phyloP scores from a whole-genome alignment of 768 basidiomycete genomes.

The Favolaschia claudopus region DNA sequence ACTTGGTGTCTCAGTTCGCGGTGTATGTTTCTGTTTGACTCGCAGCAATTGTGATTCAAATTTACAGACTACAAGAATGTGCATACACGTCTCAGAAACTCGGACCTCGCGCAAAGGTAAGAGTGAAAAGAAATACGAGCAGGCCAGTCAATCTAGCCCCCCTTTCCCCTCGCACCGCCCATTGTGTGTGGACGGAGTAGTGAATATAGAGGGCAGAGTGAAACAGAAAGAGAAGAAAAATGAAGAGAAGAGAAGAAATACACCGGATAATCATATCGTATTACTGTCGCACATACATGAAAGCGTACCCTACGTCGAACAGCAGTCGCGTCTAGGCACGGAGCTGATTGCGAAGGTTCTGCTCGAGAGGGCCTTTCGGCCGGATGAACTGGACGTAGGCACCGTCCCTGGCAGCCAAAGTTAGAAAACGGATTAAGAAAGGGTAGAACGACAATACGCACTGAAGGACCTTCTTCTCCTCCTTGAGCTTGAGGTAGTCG shows the following conservation, averaged over 20 bases:
- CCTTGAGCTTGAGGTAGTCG: conserved; percentile 89
- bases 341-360: conserved; percentile 86
- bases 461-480: conserved; percentile 89
- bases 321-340: conserved; percentile 66
- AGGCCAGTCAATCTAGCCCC: conserved; percentile 72
- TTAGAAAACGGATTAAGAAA: conserved; percentile 2
- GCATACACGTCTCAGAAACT: too few relatives aligned
- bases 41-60: too few relatives aligned
- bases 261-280: not conserved
- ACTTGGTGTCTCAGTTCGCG: too few relatives aligned
- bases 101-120: too few relatives aligned
- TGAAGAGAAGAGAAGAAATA: not conserved
- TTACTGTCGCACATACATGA: conserved; percentile 1
- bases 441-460: conserved; percentile 48
- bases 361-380: conserved; percentile 84
- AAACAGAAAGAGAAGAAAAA: conserved; percentile 37
- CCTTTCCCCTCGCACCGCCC: conserved; percentile 80
- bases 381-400: conserved; percentile 95
- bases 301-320: conserved; percentile 10
- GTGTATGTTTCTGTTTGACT: too few relatives aligned
- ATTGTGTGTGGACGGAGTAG: conserved; percentile 66
- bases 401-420: conserved; percentile 73
- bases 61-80: too few relatives aligned
- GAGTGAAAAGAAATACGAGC: too few relatives aligned
- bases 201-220: conserved; percentile 72